Evolutionary conservation across 495 filamentous ascomycete species (phyloP), one percentile per base, ranked within the genome.

Genomic region (Penicillium nucicola): DNA sequence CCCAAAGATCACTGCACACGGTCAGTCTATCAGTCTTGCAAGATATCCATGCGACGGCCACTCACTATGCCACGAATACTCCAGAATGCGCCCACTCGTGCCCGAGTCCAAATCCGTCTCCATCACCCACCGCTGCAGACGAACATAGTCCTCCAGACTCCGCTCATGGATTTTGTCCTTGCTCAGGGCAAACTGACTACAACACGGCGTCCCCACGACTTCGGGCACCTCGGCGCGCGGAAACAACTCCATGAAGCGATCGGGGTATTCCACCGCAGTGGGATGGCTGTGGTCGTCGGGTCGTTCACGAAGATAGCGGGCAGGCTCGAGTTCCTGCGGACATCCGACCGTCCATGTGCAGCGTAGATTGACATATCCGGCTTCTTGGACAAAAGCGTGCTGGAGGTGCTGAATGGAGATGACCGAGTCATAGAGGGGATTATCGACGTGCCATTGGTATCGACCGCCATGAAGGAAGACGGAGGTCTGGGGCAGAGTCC

Each of bases 41-140:
- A n/a, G n/a, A n/a, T n/a, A n/a, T n/a, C n/a, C n/a, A n/a, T n/a
- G n/a, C n/a, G n/a, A n/a, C n/a, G n/a, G n/a, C n/a, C n/a, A 63
- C 69, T 48, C 48, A 75, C 69, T 75, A 65, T 90, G 86, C 86
- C 87, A 90, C 34, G 79, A 61, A 58, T 84, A 88, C 65, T 90
- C 87, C 63, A 87, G 68, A 17, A 89, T 70, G 10, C 84, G 56
- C 10, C 86, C 87, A 19, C 75, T 82, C 30, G 77, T 56, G 12
- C 64, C 64, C 44, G 85, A 77, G 10, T 69, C 66, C 42, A 86
- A 56, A 14, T 65, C 57, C 12, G 86, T 85, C 7, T 79, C 57
- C 2, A 85, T 36, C 32, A 89, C 50, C 85, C 87, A 89, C 15
- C 77, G 55, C 6, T 81, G 63, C 50, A 71, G 80, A 1, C 65